Evolutionary conservation across 805 yeast species (phyloP).

Genomic region (Cyberlindnera samutprakarnensis): DNA sequence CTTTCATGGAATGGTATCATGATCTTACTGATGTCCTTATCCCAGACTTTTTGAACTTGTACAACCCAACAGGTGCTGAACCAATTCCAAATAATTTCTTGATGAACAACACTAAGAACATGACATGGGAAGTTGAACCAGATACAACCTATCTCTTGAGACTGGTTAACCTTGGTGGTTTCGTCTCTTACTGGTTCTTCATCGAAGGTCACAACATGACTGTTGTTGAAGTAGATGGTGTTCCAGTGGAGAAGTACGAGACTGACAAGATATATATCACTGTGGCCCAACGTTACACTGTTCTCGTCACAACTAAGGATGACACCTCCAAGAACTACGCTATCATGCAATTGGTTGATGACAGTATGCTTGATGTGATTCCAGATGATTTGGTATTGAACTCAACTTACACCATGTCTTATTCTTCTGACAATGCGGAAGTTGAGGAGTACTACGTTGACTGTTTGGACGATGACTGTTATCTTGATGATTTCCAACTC

Average conservation of each 20-base stretch:
- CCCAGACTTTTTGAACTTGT: conserved; percentile 52
- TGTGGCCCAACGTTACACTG: conserved; percentile 87
- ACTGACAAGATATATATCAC: conserved; percentile 72
- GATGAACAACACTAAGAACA: conserved; percentile 73
- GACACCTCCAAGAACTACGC: conserved; percentile 64
- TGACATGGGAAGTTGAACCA: conserved; percentile 76
- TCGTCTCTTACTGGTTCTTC: conserved; percentile 82
- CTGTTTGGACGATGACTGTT: conserved; percentile 37
- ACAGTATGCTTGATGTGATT: conserved; percentile 68
- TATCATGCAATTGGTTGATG: conserved; percentile 75
- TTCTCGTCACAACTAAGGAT: conserved; percentile 66
- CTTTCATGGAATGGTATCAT: conserved; percentile 89
- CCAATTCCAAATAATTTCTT: conserved; percentile 83
- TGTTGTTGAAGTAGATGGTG: conserved; percentile 89
- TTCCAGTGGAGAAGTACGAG: conserved; percentile 67
- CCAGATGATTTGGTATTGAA: conserved; percentile 64
- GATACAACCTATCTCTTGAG: conserved; percentile 78
- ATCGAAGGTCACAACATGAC: conserved; percentile 84
- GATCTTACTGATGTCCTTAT: conserved; percentile 39
- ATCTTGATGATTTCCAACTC: conserved; percentile 73
- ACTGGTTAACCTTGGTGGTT: conserved; percentile 82
- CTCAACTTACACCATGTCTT: conserved; percentile 68
- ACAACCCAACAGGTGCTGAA: conserved; percentile 97
- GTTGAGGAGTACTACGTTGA: conserved; percentile 37
- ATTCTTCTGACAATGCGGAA: conserved; percentile 35